A percentile compares a stretch with the other conserved stretches of the same genome.
Conservation (phyloP, 1,284 basidiomycete species). For the Heterobasidion annosum region DNA sequence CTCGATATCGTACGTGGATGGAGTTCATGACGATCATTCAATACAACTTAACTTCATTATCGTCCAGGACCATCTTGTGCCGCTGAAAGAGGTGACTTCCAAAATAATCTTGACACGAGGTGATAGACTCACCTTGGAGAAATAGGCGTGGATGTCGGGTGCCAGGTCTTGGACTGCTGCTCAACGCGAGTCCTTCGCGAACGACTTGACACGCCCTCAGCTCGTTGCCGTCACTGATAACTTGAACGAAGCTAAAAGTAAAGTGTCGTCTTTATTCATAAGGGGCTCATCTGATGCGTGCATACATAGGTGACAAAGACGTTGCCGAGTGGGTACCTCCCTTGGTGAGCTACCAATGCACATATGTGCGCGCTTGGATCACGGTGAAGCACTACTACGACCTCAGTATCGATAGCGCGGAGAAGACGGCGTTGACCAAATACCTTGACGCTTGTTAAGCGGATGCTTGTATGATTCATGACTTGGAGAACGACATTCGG, state of each 20-base stretch:
- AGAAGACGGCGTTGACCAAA: slow-evolving; percentile 21
- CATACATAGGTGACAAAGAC: slow-evolving; percentile 25
- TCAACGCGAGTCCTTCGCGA: slow-evolving; percentile 39
- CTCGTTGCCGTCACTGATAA: slow-evolving; percentile 40
- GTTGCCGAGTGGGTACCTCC: slow-evolving; percentile 40
- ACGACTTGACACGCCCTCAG: slow-evolving; percentile 43
- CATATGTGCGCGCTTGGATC: slow-evolving; percentile 38
- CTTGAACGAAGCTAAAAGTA: slow-evolving; percentile 29
- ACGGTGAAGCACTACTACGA: slow-evolving; percentile 40
- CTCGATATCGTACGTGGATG: slow-evolving; percentile 37
- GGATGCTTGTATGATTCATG: background rate
- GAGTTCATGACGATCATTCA: background rate
- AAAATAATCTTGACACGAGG: background rate
- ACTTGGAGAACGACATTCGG: background rate
- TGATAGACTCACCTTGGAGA: background rate
- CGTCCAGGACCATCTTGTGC: slow-evolving; percentile 42
- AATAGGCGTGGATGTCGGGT: slow-evolving; percentile 42
- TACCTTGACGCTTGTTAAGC: slow-evolving; percentile 17
- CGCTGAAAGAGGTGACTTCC: slow-evolving; percentile 34
- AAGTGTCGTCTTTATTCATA: background rate
- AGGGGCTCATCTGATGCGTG: background rate
- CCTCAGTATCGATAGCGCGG: slow-evolving; percentile 32
- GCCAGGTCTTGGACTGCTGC: slow-evolving; percentile 39
- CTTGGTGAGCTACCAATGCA: slow-evolving; percentile 33
- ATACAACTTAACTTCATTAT: background rate